These are phyloP conservation scores for Dipodascopsis uninucleata DNA, from an alignment of 805 yeast species.

Conservation along the genomic window DNA sequence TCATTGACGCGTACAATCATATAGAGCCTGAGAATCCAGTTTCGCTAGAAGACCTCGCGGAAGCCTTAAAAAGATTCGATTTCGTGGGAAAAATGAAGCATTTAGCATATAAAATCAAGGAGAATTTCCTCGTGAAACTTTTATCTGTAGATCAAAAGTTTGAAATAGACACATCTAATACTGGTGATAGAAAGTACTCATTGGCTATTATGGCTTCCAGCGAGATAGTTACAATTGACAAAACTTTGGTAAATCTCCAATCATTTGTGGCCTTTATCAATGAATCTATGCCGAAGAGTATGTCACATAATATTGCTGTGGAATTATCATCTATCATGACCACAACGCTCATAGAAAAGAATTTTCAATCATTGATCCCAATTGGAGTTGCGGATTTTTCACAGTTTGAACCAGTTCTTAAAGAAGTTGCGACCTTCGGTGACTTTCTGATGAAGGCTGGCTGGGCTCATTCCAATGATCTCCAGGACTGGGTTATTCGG, in stretches of 20 bases:
- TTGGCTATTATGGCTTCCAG: neutral
- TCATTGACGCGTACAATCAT: no score
- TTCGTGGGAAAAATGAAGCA: slow-evolving; percentile 16
- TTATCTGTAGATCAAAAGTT: slow-evolving; percentile 5
- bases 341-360: slow-evolving; percentile 10
- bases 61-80: slow-evolving; percentile 18
- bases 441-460: slow-evolving; percentile 5
- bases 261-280: slow-evolving; percentile 11
- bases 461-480: slow-evolving; percentile 13
- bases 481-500: slow-evolving; percentile 21
- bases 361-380: slow-evolving; percentile 14
- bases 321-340: slow-evolving; percentile 15
- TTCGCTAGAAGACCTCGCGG: slow-evolving; percentile 10
- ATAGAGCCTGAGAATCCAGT: neutral
- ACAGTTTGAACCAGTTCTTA: slow-evolving; percentile 9
- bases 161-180: neutral
- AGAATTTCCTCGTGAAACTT: slow-evolving; percentile 6
- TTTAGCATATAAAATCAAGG: slow-evolving; percentile 4
- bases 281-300: slow-evolving; percentile 7
- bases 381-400: slow-evolving; percentile 4
- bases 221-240: neutral
- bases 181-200: neutral
- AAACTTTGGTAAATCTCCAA: slow-evolving; percentile 5
- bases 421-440: slow-evolving; percentile 12
- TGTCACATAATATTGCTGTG: slow-evolving; percentile 9